A percentile compares a stretch with the other conserved stretches of the same genome.
These are phyloP conservation scores for Elymus sibiricus DNA, from an alignment of 176 grass and related monocot species.

Conservation along the genomic window DNA sequence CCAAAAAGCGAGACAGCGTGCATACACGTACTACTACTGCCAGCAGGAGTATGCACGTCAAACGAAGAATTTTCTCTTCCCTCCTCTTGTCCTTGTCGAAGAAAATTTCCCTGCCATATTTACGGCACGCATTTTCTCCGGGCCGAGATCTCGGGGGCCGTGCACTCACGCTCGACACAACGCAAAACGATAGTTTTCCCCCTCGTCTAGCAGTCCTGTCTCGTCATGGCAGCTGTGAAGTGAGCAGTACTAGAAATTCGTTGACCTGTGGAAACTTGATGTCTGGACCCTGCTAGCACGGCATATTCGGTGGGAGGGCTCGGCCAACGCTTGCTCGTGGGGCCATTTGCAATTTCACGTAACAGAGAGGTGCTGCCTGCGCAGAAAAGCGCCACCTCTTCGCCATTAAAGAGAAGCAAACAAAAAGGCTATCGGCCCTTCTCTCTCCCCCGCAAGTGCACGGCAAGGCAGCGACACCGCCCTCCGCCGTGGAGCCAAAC, in stretches of 20 bases:
- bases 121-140: not conserved
- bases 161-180: not conserved
- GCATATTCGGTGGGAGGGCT: not conserved
- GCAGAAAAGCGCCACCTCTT: not conserved
- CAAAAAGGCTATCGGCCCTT: slow-evolving; percentile 5
- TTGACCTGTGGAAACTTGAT: not conserved
- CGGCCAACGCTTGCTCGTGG: not conserved
- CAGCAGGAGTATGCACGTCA: not conserved
- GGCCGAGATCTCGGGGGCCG: not conserved
- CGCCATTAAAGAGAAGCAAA: not conserved
- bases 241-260: not conserved
- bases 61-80: not conserved
- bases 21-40: not conserved
- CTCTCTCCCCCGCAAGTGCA: not conserved
- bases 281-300: not conserved
- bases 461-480: not conserved
- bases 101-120: slow-evolving; percentile 27
- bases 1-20: not conserved
- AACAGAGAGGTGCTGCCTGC: not conserved
- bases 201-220: slow-evolving; percentile 14
- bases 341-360: not conserved
- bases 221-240: not conserved
- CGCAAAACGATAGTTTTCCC: not conserved
- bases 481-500: not conserved
- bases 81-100: slow-evolving; percentile 19